Base-by-base conservation (phyloP, 1,284 basidiomycete genomes). In the Stygiomarasmius scandens region DNA sequence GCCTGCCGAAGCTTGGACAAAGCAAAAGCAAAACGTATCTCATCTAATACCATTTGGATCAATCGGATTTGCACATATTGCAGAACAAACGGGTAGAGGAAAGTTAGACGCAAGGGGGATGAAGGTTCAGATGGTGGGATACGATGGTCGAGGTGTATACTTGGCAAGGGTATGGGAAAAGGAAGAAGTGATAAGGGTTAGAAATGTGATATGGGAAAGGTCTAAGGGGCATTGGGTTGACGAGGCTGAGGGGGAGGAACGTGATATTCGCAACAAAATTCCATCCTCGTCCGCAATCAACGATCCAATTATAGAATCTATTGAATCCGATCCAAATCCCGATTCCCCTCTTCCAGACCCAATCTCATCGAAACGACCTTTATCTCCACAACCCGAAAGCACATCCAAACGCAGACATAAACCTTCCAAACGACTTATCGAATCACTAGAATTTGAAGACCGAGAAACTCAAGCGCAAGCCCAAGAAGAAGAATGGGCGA, bases 91-190 rank as follows among this genome's bases (percentile, higher is more conserved):
- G 2, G 34, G 25, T 16, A 20, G 22, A 2, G 22, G n/a, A 14
- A 53, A 53, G n/a, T 8, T 53, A 2, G 41, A 53, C 5, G 38
- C n/a, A 2, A 14, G 54, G n/a, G 19, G 22, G 14, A 36, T 55
- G 1, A 48, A 55, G 23, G 16, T 24, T 8, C n/a, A 38, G 20
- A 14, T 55, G 10, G 32, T 55, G 20, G 54, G 54, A 6, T 55
- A 55, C 34, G 54, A 48, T 10, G 34, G 19, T 27, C 46, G 14
- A 14, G 36, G 36, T 10, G 44, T 23, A n/a, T 55, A 55, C 46
- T n/a, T 44, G n/a, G 5, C 5, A 11, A 20, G 22, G 6, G 23
- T 38, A 16, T 23, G 3, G 19, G 6, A 36, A 3, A 20, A 47
- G n/a, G 32, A 6, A 45, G 38, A 2, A n/a, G 52, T 16, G 52